Percentiles rank a stretch among this genome's conserved stretches.
phyloP scores from a whole-genome alignment of 805 yeast species.

The Kodamaea kaohsiungensis region DNA sequence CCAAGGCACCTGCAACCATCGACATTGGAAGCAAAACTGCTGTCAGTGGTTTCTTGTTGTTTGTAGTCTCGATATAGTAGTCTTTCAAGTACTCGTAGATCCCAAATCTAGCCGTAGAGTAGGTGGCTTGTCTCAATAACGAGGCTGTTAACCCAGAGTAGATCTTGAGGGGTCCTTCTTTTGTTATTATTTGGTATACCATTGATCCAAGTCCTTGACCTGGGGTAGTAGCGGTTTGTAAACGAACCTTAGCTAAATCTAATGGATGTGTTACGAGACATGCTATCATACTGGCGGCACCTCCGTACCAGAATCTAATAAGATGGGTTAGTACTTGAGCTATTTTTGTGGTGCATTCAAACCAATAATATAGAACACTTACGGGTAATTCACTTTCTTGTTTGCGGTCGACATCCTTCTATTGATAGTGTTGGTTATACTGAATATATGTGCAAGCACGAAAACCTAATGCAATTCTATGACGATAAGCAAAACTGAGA shows the following conservation, averaged over 20 bases:
- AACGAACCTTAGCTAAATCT: slow-evolving; percentile 82
- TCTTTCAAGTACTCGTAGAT: slow-evolving; percentile 79
- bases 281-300: slow-evolving; percentile 69
- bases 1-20: slow-evolving; percentile 82
- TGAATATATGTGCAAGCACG: background rate
- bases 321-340: slow-evolving; percentile 12
- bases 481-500: background rate
- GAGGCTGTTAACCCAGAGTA: slow-evolving; percentile 85
- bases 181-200: slow-evolving; percentile 56
- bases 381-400: slow-evolving; percentile 16
- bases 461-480: background rate
- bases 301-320: slow-evolving; percentile 61
- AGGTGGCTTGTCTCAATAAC: slow-evolving; percentile 81
- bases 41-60: slow-evolving; percentile 53
- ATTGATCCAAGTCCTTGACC: slow-evolving; percentile 65
- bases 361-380: slow-evolving; percentile 2
- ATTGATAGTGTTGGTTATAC: background rate
- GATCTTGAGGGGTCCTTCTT: slow-evolving; percentile 69
- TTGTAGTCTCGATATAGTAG: slow-evolving; percentile 36
- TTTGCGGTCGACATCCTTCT: slow-evolving; percentile 8
- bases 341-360: background rate
- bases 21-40: slow-evolving; percentile 68
- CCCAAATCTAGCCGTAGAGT: slow-evolving; percentile 84
- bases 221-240: slow-evolving; percentile 73
- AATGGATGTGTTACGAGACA: slow-evolving; percentile 76